Evolutionary conservation across 164 flowering plant species (phyloP).

Genomic region (Tinospora cordifolia): DNA sequence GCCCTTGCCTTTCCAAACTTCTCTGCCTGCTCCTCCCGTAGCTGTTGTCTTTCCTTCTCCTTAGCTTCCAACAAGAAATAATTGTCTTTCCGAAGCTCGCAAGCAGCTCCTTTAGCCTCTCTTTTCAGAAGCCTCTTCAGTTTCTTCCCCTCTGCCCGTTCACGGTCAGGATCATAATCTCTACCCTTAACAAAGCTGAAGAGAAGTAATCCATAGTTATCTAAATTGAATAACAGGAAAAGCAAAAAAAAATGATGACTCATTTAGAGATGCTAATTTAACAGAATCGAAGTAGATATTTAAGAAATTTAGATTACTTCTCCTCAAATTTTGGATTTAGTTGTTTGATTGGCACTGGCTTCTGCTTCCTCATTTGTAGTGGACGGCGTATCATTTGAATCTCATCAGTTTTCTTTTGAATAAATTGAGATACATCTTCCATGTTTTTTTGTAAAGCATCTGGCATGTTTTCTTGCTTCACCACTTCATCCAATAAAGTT

Average conservation of each 20-base stretch:
- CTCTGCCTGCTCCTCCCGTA: slow-evolving; percentile 65
- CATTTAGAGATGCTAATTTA: neutral
- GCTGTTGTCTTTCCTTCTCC: slow-evolving; percentile 36
- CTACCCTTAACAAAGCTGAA: slow-evolving; percentile 96
- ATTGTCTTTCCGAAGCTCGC: slow-evolving; percentile 86
- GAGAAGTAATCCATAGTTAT: slow-evolving; percentile 1
- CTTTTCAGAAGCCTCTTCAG: slow-evolving; percentile 47
- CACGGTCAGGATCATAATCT: slow-evolving; percentile 96
- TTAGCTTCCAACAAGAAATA: slow-evolving; percentile 58
- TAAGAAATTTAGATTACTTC: slow-evolving; percentile 41
- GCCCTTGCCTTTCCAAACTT: slow-evolving; percentile 58
- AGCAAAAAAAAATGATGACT: too few relatives aligned
- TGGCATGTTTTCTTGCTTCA: slow-evolving; percentile 43
- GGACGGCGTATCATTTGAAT: slow-evolving; percentile 56
- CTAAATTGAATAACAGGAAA: too few relatives aligned
- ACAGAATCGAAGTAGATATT: neutral
- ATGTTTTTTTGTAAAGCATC: slow-evolving; percentile 35
- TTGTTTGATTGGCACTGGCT: slow-evolving; percentile 63
- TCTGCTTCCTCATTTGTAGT: slow-evolving; percentile 74
- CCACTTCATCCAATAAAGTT: slow-evolving; percentile 38
- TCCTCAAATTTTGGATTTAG: slow-evolving; percentile 82
- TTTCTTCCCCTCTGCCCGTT: slow-evolving; percentile 62
- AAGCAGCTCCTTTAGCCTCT: slow-evolving; percentile 78
- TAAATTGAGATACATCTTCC: slow-evolving; percentile 37
- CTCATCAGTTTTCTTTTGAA: slow-evolving; percentile 43